Evolutionary conservation across 2,329 filamentous ascomycete species (phyloP).

Genomic region (Aspergillus melleus): DNA sequence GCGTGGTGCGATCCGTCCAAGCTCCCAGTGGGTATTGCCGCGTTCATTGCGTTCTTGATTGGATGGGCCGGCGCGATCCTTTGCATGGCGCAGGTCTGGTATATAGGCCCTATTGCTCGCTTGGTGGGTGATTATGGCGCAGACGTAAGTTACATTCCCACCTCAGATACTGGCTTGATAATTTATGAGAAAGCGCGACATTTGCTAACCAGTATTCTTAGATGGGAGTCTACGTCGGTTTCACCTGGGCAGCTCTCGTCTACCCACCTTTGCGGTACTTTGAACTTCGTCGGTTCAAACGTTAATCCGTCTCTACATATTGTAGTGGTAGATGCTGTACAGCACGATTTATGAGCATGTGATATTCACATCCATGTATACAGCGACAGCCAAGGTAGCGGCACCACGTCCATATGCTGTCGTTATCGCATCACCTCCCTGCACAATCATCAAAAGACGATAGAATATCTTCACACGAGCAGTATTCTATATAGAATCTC

Average conservation of each 20-base stretch:
- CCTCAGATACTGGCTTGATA: not conserved
- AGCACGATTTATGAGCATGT: not conserved
- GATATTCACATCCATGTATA: not conserved
- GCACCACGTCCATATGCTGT: not conserved
- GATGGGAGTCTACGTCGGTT: conserved; percentile 63
- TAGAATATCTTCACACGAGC: too few species aligned
- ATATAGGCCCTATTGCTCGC: conserved; percentile 62
- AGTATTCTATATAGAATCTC: too few species aligned
- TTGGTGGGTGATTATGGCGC: conserved; percentile 59
- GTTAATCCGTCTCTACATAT: conserved; percentile 31
- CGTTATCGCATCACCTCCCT: too few species aligned
- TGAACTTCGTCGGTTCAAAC: conserved; percentile 52
- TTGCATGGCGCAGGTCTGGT: conserved; percentile 70
- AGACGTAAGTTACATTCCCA: conserved; percentile 47
- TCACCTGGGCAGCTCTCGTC: conserved; percentile 58
- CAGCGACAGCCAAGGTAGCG: not conserved
- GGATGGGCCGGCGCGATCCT: conserved; percentile 66
- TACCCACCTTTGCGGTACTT: conserved; percentile 56
- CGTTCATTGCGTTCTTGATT: conserved; percentile 60
- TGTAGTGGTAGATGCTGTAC: not conserved
- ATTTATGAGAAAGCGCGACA: conserved; percentile 1
- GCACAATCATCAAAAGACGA: too few species aligned
- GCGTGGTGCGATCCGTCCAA: conserved; percentile 60
- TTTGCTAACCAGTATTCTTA: conserved; percentile 19
- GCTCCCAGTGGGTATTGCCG: conserved; percentile 63